These are phyloP conservation scores for Aspergillus spinulosporus DNA, from an alignment of 2,329 filamentous ascomycete species.

Conservation along the genomic window DNA sequence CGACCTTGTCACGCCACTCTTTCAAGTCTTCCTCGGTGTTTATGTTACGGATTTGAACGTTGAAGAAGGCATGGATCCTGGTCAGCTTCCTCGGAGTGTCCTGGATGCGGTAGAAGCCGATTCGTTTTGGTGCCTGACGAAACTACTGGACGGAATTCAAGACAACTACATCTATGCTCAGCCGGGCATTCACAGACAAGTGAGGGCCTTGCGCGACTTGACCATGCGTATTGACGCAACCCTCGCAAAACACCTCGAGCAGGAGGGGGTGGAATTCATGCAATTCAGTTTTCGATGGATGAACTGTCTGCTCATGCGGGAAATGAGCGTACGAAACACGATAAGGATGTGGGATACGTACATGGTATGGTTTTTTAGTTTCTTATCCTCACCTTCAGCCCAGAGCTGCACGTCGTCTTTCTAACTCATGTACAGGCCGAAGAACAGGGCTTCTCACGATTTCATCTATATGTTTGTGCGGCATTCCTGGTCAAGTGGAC, in stretches of 20 bases:
- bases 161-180: conserved; percentile 99
- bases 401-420: conserved; percentile 2
- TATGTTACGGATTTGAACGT: conserved; percentile 95
- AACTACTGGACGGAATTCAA: conserved; percentile 96
- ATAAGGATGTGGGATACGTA: conserved; percentile 99
- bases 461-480: conserved; percentile 97
- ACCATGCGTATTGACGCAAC: conserved; percentile 84
- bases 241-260: conserved; percentile 84
- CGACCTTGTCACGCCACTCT: conserved; percentile 95
- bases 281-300: conserved; percentile 99
- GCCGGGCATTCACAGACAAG: conserved; percentile 93
- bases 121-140: conserved; percentile 97
- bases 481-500: conserved; percentile 99
- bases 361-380: conserved; percentile 61
- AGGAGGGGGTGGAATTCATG: conserved; percentile 94
- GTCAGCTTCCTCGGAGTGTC: conserved; percentile 84
- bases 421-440: conserved; percentile 66
- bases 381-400: neutral
- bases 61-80: conserved; percentile 93
- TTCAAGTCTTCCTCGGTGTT: conserved; percentile 91
- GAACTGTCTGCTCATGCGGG: conserved; percentile 98
- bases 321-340: conserved; percentile 93
- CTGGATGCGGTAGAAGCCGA: conserved; percentile 96
- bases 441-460: conserved; percentile 97
- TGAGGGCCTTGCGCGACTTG: conserved; percentile 81